These are phyloP conservation scores for Skeletonema grethae DNA, from an alignment of 108 stramenopile species.

Conservation along the genomic window DNA sequence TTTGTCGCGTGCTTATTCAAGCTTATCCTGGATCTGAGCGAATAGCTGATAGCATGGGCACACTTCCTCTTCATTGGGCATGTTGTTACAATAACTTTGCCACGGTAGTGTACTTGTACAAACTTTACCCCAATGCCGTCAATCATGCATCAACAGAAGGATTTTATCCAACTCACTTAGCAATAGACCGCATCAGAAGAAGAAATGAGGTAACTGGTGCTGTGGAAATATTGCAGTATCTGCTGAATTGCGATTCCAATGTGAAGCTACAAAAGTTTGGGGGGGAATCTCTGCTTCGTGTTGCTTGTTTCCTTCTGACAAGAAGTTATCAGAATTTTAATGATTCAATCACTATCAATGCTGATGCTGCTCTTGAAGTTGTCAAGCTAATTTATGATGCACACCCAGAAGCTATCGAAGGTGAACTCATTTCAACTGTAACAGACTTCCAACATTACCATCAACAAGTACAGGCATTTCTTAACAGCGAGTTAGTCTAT, in stretches of 20 bases:
- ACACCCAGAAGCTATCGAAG: no score
- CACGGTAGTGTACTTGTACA: constrained; percentile 2
- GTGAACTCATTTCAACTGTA: no score
- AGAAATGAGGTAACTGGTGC: background rate
- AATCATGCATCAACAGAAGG: background rate
- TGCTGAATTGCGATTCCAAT: background rate
- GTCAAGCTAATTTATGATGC: background rate
- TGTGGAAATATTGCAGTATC: no score
- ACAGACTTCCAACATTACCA: no score
- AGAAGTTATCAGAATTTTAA: background rate
- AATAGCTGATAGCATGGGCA: background rate
- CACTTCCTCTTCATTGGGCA: constrained; percentile 3
- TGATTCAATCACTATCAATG: no score
- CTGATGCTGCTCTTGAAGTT: background rate
- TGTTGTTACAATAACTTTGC: constrained; percentile 4
- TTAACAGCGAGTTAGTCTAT: no score
- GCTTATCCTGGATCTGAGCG: constrained; percentile 5
- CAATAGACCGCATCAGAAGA: background rate
- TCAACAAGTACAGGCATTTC: no score
- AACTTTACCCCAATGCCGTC: constrained; percentile 1
- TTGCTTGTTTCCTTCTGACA: no score
- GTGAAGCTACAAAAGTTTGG: background rate
- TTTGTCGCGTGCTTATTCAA: background rate
- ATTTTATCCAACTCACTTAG: background rate
- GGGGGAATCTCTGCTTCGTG: background rate